Conservation (phyloP, 768 basidiomycete species). For the Gymnopilus junonius region DNA sequence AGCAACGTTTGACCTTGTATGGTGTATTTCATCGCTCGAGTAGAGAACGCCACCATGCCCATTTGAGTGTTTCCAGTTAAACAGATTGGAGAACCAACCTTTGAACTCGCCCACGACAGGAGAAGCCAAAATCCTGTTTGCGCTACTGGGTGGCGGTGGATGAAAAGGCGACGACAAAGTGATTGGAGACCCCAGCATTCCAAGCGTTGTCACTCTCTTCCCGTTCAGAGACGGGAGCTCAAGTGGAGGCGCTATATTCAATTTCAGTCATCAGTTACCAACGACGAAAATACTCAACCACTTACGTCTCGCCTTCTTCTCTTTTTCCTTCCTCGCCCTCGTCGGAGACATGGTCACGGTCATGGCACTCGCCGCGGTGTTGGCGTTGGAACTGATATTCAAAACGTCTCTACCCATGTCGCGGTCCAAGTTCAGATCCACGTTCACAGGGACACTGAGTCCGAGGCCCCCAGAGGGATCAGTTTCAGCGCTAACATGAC, state of each 20-base stretch:
- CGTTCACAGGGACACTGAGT: constrained; percentile 36
- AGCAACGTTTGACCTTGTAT: constrained; percentile 67
- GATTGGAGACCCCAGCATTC: constrained; percentile 53
- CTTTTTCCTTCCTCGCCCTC: constrained; percentile 51
- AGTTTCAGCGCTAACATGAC: constrained; percentile 38
- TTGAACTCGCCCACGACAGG: constrained; percentile 86
- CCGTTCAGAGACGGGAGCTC: constrained; percentile 53
- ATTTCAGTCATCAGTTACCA: neutral
- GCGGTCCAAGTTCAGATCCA: constrained; percentile 43
- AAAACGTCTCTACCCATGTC: constrained; percentile 55
- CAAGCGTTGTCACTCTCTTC: constrained; percentile 47
- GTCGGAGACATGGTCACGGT: constrained; percentile 16
- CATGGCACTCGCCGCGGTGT: neutral
- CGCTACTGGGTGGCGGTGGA: constrained; percentile 29
- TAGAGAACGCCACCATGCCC: constrained; percentile 47
- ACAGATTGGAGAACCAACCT: constrained; percentile 95
- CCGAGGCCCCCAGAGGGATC: constrained; percentile 33
- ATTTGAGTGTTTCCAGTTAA: constrained; percentile 82
- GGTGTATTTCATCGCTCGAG: constrained; percentile 56
- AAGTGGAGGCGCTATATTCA: constrained; percentile 53
- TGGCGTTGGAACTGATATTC: constrained; percentile 29
- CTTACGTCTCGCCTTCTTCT: constrained; percentile 62
- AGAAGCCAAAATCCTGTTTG: constrained; percentile 50
- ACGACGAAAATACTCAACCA: constrained; percentile 10
- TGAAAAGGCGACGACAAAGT: constrained; percentile 44